These are phyloP conservation scores for Nakazawaea wickerhamii DNA, from an alignment of 805 yeast species.

Conservation along the genomic window DNA sequence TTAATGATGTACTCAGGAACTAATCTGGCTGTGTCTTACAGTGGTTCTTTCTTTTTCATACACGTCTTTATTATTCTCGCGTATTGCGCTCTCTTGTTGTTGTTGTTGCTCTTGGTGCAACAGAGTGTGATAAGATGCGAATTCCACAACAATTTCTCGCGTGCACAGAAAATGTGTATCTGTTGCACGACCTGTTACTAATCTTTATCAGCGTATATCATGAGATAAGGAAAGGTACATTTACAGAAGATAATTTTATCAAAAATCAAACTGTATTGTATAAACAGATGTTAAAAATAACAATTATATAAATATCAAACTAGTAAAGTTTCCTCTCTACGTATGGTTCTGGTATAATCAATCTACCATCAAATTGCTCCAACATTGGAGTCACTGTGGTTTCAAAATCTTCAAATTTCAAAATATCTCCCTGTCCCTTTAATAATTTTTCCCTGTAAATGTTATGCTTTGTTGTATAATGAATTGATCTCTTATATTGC, in stretches of 20 bases:
- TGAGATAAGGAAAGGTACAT: too few relatives aligned
- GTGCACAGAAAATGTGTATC: too few relatives aligned
- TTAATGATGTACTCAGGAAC: too few relatives aligned
- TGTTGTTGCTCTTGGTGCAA: too few relatives aligned
- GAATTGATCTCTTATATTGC: constrained; percentile 9
- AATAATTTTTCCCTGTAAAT: constrained; percentile 9
- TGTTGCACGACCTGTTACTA: too few relatives aligned
- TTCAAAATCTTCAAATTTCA: constrained; percentile 6
- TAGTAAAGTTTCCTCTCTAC: constrained; percentile 9
- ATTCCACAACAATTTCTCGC: too few relatives aligned
- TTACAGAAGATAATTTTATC: neutral
- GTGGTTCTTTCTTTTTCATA: too few relatives aligned
- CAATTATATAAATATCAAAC: neutral
- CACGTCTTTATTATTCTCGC: too few relatives aligned
- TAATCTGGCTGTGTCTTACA: too few relatives aligned
- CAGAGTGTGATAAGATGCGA: too few relatives aligned
- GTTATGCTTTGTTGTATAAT: constrained; percentile 8
- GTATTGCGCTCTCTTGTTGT: too few relatives aligned
- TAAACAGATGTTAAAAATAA: neutral
- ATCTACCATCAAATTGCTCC: constrained; percentile 11
- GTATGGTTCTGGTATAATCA: constrained; percentile 13
- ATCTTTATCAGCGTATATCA: too few relatives aligned
- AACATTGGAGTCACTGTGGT: constrained; percentile 6
- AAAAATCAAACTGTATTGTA: neutral
- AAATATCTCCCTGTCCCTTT: constrained; percentile 9